Evolutionary conservation across 768 basidiomycete species (phyloP), one percentile per base, ranked within the genome.

Genomic region (Boletus rubroflammeus): DNA sequence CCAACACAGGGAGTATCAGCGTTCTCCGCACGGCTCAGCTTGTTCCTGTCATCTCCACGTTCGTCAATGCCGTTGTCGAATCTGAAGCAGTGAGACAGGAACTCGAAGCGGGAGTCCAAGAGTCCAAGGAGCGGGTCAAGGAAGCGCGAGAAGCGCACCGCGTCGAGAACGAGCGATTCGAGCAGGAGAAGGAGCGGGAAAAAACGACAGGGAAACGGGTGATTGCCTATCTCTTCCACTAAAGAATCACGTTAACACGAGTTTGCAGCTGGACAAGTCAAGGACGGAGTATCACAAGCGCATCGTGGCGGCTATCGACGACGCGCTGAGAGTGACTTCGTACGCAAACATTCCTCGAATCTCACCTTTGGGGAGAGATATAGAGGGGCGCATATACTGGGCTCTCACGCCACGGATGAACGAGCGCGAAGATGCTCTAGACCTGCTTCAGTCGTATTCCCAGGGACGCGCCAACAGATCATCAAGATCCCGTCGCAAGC

Each of bases 351-450:
- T 78, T 3, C 73, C 79, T 3, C 83, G 90, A 17, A 82, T 84
- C 58, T 67, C 71, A 7, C 74, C 81, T 1, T 72, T 90, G n/a
- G 90, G 90, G n/a, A 75, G 70, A 26, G 90, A 92, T 62, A 55
- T 67, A 14, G 86, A 85, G 7, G 86, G 86, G 11, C 80, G 88
- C 19, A 61, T 75, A 19, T 93, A 88, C 65, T 90, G 84, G 74
- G 80, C 79, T 10, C 70, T 88, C 26, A 80, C 82, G 0, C 84
- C 88, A 5, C 79, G 84, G 19, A 60, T 76, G 43, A 67, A 71
- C 14, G 87, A 90, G 65, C 74, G 80, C 25, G 83, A 87, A 40
- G 69, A 62, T 53, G 77, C 69, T 75, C 79, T 48, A 53, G 67
- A 59, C 15, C 42, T 60, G 25, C 69, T 68, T 49, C 51, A 44